phyloP scores from a whole-genome alignment of 345 rosid genomes.

The Eutrema heterophyllum region DNA sequence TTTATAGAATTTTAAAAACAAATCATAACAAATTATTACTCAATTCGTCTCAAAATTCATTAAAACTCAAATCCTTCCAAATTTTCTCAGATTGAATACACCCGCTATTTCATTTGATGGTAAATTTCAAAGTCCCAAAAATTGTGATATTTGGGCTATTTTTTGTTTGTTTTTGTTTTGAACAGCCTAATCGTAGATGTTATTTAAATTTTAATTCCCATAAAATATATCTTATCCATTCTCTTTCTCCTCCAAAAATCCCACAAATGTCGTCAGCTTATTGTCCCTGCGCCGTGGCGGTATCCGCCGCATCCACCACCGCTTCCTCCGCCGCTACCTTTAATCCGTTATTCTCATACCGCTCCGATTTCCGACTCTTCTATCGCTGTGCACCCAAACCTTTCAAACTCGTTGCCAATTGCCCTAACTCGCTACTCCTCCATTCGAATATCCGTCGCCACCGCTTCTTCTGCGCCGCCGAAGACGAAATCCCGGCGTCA shows the following conservation, averaged over 20 bases:
- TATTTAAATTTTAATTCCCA: no score
- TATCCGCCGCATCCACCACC: conserved; percentile 6
- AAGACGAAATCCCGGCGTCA: conserved; percentile 4
- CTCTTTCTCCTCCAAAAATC: background rate
- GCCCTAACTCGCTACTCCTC: conserved; percentile 29
- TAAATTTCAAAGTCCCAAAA: no score
- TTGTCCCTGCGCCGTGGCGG: conserved; percentile 24
- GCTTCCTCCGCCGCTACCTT: conserved; percentile 8
- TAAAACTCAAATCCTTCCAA: no score
- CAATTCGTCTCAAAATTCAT: no score
- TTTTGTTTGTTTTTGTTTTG: no score
- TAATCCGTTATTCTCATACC: background rate
- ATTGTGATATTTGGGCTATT: no score
- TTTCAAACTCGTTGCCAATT: conserved; percentile 35
- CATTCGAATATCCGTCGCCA: conserved; percentile 26
- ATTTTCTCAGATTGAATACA: no score
- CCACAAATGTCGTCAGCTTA: conserved; percentile 19
- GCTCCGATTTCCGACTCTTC: conserved; percentile 27
- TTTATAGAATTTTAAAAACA: no score
- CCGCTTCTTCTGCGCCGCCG: conserved; percentile 32
- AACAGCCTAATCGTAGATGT: no score
- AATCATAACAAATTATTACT: no score
- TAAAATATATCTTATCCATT: conserved; percentile 11
- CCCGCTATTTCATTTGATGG: no score
- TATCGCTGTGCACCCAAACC: conserved; percentile 34